Conservation (phyloP, 495 filamentous ascomycete species). For the Podospora australis region DNA sequence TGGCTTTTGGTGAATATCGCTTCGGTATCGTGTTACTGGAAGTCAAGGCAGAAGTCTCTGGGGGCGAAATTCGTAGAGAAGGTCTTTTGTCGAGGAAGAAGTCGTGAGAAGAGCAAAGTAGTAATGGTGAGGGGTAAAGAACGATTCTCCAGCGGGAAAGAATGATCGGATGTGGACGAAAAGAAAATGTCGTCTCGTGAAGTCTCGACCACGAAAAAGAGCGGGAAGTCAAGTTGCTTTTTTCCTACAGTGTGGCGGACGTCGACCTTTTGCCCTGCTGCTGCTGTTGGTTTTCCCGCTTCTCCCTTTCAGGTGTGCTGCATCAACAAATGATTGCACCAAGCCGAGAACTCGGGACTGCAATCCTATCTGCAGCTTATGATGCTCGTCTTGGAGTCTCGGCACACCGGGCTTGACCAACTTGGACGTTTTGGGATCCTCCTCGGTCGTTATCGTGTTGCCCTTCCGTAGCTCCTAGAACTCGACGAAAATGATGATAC, state of each 20-base stretch:
- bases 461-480: too few relatives aligned
- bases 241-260: neutral
- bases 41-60: neutral
- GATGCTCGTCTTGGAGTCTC: neutral
- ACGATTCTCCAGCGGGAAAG: neutral
- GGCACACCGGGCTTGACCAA: too few relatives aligned
- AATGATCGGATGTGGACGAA: neutral
- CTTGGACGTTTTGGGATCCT: too few relatives aligned
- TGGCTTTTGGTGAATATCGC: neutral
- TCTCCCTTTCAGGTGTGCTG: conserved; percentile 2
- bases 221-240: neutral
- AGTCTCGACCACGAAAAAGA: neutral
- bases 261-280: neutral
- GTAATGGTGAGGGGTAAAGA: neutral
- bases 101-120: too few relatives aligned
- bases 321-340: neutral
- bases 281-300: neutral
- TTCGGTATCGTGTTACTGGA: neutral
- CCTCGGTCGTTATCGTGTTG: too few relatives aligned
- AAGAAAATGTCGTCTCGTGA: neutral
- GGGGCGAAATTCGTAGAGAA: neutral
- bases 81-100: too few relatives aligned
- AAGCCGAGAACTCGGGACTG: neutral
- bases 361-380: neutral
- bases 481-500: too few relatives aligned